Conservation (phyloP, 768 basidiomycete species). For the Albatrellus ellisii region DNA sequence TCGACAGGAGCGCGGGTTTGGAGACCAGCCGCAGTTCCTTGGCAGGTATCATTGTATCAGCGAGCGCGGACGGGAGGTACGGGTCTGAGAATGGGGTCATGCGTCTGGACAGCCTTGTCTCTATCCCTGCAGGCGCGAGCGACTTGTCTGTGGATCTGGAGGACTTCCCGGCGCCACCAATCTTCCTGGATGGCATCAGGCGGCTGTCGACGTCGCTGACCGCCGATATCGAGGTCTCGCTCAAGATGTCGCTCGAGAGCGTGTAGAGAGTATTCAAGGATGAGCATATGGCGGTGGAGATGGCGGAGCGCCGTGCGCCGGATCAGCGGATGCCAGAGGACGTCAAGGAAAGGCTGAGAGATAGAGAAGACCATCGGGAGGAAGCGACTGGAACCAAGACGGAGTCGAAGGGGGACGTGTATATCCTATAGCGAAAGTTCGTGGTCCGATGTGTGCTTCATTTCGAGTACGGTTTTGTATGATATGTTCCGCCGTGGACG, state of each 20-base stretch:
- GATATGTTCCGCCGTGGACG: no score
- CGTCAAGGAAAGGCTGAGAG: no score
- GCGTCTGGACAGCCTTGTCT: not conserved
- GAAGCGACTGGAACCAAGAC: no score
- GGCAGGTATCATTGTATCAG: conserved; percentile 1
- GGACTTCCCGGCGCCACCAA: conserved; percentile 1
- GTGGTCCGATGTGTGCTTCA: no score
- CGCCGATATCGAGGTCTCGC: not conserved
- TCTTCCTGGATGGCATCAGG: not conserved
- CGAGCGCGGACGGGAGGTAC: not conserved
- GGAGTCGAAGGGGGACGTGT: no score
- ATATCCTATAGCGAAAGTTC: no score
- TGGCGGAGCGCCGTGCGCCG: no score
- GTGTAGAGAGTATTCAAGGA: no score
- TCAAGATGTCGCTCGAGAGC: not conserved
- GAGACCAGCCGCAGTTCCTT: not conserved
- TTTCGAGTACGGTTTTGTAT: no score
- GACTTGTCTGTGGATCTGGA: not conserved
- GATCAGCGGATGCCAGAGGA: no score
- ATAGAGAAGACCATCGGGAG: no score
- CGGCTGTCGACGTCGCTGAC: conserved; percentile 1
- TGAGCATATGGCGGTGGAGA: no score
- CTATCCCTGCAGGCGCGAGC: not conserved
- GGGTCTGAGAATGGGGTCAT: not conserved
- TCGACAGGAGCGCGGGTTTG: not conserved